Conservation (phyloP, 352 stramenopile genomes). For the Globisporangium takayamanum region DNA sequence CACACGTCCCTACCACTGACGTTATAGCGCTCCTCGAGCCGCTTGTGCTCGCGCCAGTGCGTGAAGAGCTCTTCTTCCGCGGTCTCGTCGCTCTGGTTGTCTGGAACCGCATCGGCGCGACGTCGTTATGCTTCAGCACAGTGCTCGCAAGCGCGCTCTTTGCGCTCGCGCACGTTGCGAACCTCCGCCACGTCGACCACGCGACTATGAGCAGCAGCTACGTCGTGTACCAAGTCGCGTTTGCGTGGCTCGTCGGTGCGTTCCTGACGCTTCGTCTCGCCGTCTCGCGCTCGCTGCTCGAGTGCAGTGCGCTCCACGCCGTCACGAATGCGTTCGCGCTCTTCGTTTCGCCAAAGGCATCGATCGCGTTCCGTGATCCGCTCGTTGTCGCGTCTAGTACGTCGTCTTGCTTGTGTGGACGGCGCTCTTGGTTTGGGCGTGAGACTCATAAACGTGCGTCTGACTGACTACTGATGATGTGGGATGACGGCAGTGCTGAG, state of each 20-base stretch:
- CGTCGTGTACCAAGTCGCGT: conserved; percentile 34
- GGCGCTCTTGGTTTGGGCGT: not conserved
- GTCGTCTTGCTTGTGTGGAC: not conserved
- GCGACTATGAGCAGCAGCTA: conserved; percentile 13
- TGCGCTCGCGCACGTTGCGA: conserved; percentile 40
- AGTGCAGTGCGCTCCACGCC: conserved; percentile 50
- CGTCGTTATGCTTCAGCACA: conserved; percentile 16
- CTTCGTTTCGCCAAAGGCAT: conserved; percentile 13
- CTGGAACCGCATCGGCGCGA: conserved; percentile 31
- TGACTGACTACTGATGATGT: not conserved
- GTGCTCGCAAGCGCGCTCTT: conserved; percentile 37
- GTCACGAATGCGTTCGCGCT: conserved; percentile 57
- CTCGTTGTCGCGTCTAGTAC: conserved; percentile 1
- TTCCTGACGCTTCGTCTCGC: conserved; percentile 36
- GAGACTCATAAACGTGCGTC: not conserved
- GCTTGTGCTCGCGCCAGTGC: conserved; percentile 34
- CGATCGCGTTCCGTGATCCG: conserved; percentile 3
- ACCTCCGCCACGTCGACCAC: conserved; percentile 17
- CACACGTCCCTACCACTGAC: conserved; percentile 12
- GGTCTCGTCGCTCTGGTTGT: conserved; percentile 36
- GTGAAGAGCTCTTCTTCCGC: conserved; percentile 68
- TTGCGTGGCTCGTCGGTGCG: conserved; percentile 34
- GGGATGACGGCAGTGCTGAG: not conserved
- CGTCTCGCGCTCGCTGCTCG: conserved; percentile 31
- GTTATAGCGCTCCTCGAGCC: conserved; percentile 14